Evolutionary conservation across 768 basidiomycete genomes (phyloP), one percentile per base, ranked within the genome.

Genomic region (Macrocybe gigantea): DNA sequence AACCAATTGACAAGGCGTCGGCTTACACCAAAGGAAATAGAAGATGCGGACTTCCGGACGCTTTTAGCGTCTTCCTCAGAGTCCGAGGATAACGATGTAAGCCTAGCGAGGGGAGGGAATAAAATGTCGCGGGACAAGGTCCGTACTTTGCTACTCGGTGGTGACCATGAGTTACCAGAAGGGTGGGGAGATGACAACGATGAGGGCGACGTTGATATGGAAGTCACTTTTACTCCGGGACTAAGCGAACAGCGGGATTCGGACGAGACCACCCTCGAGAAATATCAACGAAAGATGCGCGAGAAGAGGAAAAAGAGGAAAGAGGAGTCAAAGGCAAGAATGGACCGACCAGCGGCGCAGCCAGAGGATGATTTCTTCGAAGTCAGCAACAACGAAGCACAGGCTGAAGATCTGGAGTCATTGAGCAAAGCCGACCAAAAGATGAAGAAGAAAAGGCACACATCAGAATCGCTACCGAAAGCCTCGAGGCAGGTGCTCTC

Each of bases 141-240:
- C 8, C 85, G 93, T n/a, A 73, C 77, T 2, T 64, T 95, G 22
- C 70, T 97, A 7, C 79, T 95, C 15, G 75, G 77, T 2, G 80
- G 80, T 9, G 77, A 74, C 30, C 74, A 81, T 6, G 79, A 85
- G 14, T 62, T 91, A 47, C 90, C 90, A 1, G 93, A 96, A 58
- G 90, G 92, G 7, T 93, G 93, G 92, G 80, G 80, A 36, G 69
- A 70, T 22, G 68, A 65, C 2, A 71, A 64, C 11, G 67, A 62
- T 36, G 69, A 61, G 36, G 72, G 65, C 38, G 82, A 85, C 55
- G 76, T 83, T 7, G 91, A 93, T 49, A 88, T 99, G 88, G 86
- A 97, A 68, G 87, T 99, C 59, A 97, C 95, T 0, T 98, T 99
- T 64, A 83, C 79, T 11, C 91, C 96, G 2, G 95, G 85, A 5